A percentile compares a stretch with the other conserved stretches of the same genome.
Conservation (phyloP, 2,329 filamentous ascomycete species). For the Beauveria sp. region DNA sequence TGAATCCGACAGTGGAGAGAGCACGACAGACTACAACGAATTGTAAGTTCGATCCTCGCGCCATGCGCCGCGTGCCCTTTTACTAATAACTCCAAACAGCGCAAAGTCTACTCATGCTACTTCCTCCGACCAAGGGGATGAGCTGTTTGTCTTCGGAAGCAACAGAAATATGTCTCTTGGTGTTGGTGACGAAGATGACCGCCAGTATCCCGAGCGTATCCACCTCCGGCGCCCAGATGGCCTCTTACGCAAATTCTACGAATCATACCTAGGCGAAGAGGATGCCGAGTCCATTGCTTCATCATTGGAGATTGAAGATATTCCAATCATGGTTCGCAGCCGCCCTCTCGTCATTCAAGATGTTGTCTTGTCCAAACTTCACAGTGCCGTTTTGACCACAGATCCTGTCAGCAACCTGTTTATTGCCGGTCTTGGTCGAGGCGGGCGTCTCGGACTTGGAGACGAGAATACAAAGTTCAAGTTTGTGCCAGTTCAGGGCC, state of each 20-base stretch:
- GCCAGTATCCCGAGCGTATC: constrained; percentile 85
- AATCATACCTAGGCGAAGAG: constrained; percentile 52
- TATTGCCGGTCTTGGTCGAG: constrained; percentile 84
- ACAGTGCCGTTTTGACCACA: constrained; percentile 79
- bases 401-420: constrained; percentile 89
- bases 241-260: constrained; percentile 65
- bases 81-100: neutral
- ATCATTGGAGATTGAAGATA: constrained; percentile 35
- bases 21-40: constrained; percentile 21
- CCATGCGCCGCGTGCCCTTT: neutral
- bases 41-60: constrained; percentile 20
- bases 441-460: constrained; percentile 80
- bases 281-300: constrained; percentile 24
- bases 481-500: constrained; percentile 74
- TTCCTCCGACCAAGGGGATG: constrained; percentile 52
- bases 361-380: constrained; percentile 81
- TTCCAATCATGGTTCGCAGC: constrained; percentile 67
- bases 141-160: constrained; percentile 89
- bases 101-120: neutral
- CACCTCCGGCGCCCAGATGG: constrained; percentile 68
- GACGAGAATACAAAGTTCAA: constrained; percentile 85
- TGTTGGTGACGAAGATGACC: constrained; percentile 90
- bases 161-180: constrained; percentile 93
- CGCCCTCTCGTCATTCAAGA: constrained; percentile 71
- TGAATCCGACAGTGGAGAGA: constrained; percentile 49